Base-by-base conservation (phyloP, 2,329 filamentous ascomycete genomes). In the Neoscytalidium dimidiatum region DNA sequence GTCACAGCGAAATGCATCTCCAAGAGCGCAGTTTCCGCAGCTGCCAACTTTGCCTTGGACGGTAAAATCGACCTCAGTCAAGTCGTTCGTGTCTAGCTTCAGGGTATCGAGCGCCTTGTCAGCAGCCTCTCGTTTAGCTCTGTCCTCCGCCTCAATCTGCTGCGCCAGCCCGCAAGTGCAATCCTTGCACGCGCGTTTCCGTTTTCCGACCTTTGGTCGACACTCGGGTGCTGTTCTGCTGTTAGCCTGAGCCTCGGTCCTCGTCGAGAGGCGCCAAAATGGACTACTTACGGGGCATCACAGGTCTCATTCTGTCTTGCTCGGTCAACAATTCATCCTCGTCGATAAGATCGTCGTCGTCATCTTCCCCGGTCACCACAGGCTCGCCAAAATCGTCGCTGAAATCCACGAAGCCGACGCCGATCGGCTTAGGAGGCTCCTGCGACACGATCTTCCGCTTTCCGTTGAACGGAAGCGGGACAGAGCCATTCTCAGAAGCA, bases 21-120 rank as follows among this genome's bases (percentile, higher is more conserved):
- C 95, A 17, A 99, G 84, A 29, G 93, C 90, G 79, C 95, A 98
- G 79, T 94, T 97, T 29, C 92, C 92, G 77, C 95, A 99, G 19
- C 92, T 96, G 63, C 95, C 94, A 5, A 94, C 92, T 82, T 97
- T 98, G 71, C 95, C 95, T 78, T 96, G 86, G n/a, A 98, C 92
- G 0, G 95, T 99, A 75, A 99, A 98, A 79, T 99, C 95, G 8
- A 98, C 85, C 78, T 98, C 94, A 60, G 87, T 88, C 56, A 99
- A 81, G 75, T 99, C 95, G 71, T 92, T 89, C 0, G 87, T 82
- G 57, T 85, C 87, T 60, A 97, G 83, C 79, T 91, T 92, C 67
- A 92, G 81, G 21, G 88, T 83, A 73, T 88, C 86, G 53, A 92
- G 83, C 2, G 80, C 80, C 52, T 82, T 80, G 72, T 92, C 90